Base-by-base conservation (phyloP, 768 basidiomycete species). In the Cyathus striatus region DNA sequence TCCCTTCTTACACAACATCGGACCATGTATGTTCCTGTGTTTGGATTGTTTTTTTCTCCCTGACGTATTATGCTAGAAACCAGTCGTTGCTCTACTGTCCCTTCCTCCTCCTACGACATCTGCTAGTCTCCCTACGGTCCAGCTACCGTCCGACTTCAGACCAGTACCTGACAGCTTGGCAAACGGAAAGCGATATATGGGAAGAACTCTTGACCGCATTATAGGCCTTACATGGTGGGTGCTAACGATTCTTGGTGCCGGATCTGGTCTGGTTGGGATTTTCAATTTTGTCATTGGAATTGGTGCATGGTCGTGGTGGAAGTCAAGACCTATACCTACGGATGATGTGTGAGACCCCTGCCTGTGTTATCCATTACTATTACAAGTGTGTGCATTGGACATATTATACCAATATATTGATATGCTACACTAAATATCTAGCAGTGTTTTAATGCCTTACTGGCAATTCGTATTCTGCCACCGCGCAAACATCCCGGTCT, bases 1-100 rank as follows among this genome's bases (percentile, higher is more conserved):
- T 92, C 48, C 87, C 86, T 12, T 81, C 85, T 0, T 90, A 93
- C 61, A 87, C 85, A 12, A 80, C 86, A 3, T 94, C 91, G 9
- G 95, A 98, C 62, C 95, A 98, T 64, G 86, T 86, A 63, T 32
- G 83, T 64, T 10, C 33, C 23, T n/a, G n/a, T n/a, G n/a, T n/a
- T n/a, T n/a, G n/a, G n/a, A n/a, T n/a, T n/a, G n/a, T n/a, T n/a
- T n/a, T n/a, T n/a, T n/a, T n/a, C 25, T 46, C 18, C 18, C 23
- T 43, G 10, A 21, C 43, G 24, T 2, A 35, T 36, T 5, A 22
- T 24, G 20, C 42, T 16, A 90, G 86, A 96, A 96, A 83, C 94
- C 94, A 1, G 76, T 98, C 39, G 81, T 90, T 13, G 73, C 80
- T 23, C 65, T 92, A 26, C 70, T 93, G 10, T 67, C 80, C 21